These are phyloP conservation scores for Cladorrhinum sp. DNA, from an alignment of 2,329 filamentous ascomycete species.

Conservation along the genomic window DNA sequence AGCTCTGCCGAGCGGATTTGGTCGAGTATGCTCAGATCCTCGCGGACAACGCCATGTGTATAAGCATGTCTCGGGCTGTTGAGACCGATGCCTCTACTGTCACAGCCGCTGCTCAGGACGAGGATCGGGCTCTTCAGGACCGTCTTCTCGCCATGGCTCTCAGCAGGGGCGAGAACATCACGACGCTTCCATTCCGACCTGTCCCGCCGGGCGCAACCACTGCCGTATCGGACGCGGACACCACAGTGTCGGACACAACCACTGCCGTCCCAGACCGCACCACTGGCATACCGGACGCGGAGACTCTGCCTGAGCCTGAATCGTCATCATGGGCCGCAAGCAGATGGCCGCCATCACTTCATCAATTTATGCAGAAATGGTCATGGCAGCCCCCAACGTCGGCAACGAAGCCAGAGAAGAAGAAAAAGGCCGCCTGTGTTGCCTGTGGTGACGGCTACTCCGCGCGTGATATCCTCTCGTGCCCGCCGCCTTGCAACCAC, in stretches of 20 bases:
- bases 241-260: neutral
- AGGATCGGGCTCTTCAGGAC: constrained; percentile 19
- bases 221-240: neutral
- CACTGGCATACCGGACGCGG: neutral
- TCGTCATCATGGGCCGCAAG: constrained; percentile 20
- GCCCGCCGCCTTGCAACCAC: constrained; percentile 39
- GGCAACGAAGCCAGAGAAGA: neutral
- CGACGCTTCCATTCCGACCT: neutral
- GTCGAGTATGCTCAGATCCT: neutral
- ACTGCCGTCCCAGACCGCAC: no score
- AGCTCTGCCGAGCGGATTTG: constrained; percentile 20
- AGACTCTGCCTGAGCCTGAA: constrained; percentile 2
- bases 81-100: constrained; percentile 16
- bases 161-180: neutral
- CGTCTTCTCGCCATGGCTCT: constrained; percentile 13
- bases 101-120: constrained; percentile 1
- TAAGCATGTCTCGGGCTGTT: constrained; percentile 24
- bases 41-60: constrained; percentile 19
- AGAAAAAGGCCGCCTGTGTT: constrained; percentile 13
- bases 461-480: constrained; percentile 3
- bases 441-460: constrained; percentile 6
- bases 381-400: no score
- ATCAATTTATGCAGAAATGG: no score
- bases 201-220: neutral
- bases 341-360: neutral